These are phyloP conservation scores for Linnemannia hyalina DNA, from an alignment of 192 early-diverging fungal species.

Conservation along the genomic window DNA sequence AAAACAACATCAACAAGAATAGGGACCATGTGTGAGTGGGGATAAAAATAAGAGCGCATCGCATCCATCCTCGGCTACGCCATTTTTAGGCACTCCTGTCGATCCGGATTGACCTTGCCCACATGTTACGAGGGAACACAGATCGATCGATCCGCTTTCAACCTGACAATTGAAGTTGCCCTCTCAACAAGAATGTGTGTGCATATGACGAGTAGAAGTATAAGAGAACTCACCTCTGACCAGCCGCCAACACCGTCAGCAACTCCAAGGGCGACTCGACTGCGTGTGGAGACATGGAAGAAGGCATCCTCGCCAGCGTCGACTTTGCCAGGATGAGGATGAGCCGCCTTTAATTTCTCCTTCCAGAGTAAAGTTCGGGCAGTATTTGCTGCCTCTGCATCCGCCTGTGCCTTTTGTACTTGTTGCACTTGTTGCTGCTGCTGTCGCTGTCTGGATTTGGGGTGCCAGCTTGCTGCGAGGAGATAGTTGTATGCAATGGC, in stretches of 20 bases:
- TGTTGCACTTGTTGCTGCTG: conserved; percentile 7
- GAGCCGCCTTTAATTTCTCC: conserved; percentile 23
- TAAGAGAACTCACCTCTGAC: conserved; percentile 57
- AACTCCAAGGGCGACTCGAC: conserved; percentile 67
- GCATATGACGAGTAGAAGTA: background rate
- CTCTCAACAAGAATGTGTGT: background rate
- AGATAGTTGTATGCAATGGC: conserved; percentile 47
- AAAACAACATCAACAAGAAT: background rate
- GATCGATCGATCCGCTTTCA: background rate
- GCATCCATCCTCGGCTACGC: background rate
- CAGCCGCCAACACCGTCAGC: conserved; percentile 74
- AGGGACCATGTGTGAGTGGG: background rate
- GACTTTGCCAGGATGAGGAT: conserved; percentile 61
- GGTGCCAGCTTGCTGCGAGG: conserved; percentile 47
- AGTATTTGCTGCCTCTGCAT: conserved; percentile 21
- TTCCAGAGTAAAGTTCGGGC: conserved; percentile 22
- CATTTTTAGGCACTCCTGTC: conserved; percentile 7
- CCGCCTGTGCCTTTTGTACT: conserved; percentile 7
- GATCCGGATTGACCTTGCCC: background rate
- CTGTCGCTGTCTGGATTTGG: conserved; percentile 25
- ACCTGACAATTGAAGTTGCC: background rate
- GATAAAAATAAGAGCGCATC: background rate
- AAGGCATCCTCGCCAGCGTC: conserved; percentile 73
- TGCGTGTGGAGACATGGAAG: conserved; percentile 64
- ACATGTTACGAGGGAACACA: background rate